Evolutionary conservation across 768 basidiomycete genomes (phyloP), one percentile per base, ranked within the genome.

Genomic region (Leccinum sublutescens): DNA sequence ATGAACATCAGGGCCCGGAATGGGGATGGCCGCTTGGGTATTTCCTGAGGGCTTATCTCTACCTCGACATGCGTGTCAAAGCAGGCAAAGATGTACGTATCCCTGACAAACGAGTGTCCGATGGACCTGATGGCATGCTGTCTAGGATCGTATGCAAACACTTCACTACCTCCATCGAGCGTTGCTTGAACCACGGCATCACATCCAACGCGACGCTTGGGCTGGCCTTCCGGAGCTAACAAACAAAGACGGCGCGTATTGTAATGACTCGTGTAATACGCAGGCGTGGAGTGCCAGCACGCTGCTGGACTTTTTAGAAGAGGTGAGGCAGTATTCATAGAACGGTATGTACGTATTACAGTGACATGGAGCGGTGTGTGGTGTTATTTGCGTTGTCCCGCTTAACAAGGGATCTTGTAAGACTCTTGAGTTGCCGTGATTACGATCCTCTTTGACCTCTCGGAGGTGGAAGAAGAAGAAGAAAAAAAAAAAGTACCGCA

Each of bases 251-350:
- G 96, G 95, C 11, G 76, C 78, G 40, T 85, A 85, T 74, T 98
- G 96, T 70, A 73, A 73, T 54, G 95, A 98, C 74, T 94, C 93
- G 50, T 98, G 96, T 71, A 79, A 82, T 50, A 95, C 97, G 27
- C 97, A 98, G 71, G 97, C 96, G 4, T 98, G 96, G 97, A 94
- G 92, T 68, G 85, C 93, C 50, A 94, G 92, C 72, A 96, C 93
- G 23, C 73, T 98, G 62, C 78, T 98, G 27, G 95, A 97, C 76
- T 91, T 95, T 72, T 74, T 97, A 53, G 86, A 94, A 65, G 83
- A 80, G 51, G 91, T 90, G 56, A 62, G 55, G 36, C 62, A 23
- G 54, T 59, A 64, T 60, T 62, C 56, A n/a, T 72, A 63, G 57
- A 29, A 29, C 8, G 9, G 7, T 4, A 19, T 48, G 29, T 47